Percentiles rank a stretch among this genome's conserved stretches.
Conservation (phyloP, 495 filamentous ascomycete species). For the Talaromyces trachyspermus region DNA sequence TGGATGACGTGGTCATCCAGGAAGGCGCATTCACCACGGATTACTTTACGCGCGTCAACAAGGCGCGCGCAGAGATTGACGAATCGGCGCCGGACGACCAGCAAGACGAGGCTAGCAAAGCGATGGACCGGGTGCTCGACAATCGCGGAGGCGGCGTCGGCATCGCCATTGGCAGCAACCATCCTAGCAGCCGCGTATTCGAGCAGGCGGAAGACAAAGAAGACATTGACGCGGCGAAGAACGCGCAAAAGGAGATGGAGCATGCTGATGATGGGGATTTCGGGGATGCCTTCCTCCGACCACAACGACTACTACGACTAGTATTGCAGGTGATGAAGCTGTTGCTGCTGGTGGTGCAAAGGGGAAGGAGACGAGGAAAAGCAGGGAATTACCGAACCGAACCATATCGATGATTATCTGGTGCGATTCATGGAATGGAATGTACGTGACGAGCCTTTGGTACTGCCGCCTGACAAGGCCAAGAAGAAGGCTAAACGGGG, state of each 20-base stretch:
- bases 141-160: conserved; percentile 40
- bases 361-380: conserved; percentile 29
- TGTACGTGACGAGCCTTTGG: conserved; percentile 68
- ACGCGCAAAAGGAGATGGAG: conserved; percentile 79
- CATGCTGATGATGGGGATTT: conserved; percentile 89
- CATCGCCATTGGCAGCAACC: too few relatives aligned
- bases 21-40: conserved; percentile 98
- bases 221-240: conserved; percentile 78
- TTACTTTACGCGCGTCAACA: conserved; percentile 76
- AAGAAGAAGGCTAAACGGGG: conserved; percentile 71
- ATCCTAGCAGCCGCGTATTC: conserved; percentile 53
- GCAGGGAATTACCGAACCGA: conserved; percentile 29
- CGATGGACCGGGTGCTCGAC: conserved; percentile 82
- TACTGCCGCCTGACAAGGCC: conserved; percentile 73
- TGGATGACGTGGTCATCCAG: conserved; percentile 97
- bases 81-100: conserved; percentile 46
- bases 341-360: conserved; percentile 18
- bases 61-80: conserved; percentile 60
- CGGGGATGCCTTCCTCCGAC: conserved; percentile 68
- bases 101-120: conserved; percentile 62
- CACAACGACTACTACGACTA: too few relatives aligned
- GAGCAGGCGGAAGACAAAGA: conserved; percentile 89
- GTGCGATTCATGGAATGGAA: conserved; percentile 68
- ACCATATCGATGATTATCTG: conserved; percentile 82
- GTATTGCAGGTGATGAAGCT: conserved; percentile 27